phyloP scores from a whole-genome alignment of 345 rosid genomes.

The Erysimum cheiranthoides region DNA sequence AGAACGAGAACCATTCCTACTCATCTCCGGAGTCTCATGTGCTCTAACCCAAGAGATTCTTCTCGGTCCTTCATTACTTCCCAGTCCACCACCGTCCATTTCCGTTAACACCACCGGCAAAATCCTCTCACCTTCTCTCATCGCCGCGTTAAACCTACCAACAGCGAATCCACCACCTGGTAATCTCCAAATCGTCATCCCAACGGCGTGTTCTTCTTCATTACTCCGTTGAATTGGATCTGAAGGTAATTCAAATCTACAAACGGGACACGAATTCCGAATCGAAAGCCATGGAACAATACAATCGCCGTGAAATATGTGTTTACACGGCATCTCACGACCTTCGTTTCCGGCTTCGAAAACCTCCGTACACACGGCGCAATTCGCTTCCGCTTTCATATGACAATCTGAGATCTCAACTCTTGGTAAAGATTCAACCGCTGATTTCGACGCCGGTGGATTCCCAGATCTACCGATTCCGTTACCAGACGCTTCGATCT shows the following conservation, averaged over 20 bases:
- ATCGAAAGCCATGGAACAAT: constrained; percentile 74
- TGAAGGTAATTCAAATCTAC: constrained; percentile 67
- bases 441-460: constrained; percentile 79
- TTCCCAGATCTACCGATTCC: constrained; percentile 64
- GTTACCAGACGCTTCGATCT: constrained; percentile 52
- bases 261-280: constrained; percentile 79
- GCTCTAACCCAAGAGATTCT: constrained; percentile 57
- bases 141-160: constrained; percentile 66
- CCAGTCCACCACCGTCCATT: constrained; percentile 69
- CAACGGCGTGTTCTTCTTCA: constrained; percentile 47
- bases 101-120: constrained; percentile 71
- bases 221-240: constrained; percentile 39
- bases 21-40: constrained; percentile 26
- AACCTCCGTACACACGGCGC: constrained; percentile 77
- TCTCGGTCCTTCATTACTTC: constrained; percentile 51
- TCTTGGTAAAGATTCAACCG: constrained; percentile 64
- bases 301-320: constrained; percentile 73
- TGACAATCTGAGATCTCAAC: constrained; percentile 56
- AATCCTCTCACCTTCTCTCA: constrained; percentile 49
- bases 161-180: constrained; percentile 91
- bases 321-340: constrained; percentile 84
- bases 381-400: constrained; percentile 55
- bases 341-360: constrained; percentile 66
- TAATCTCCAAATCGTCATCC: constrained; percentile 79
- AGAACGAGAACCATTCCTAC: constrained; percentile 46